phyloP scores from a whole-genome alignment of 768 basidiomycete genomes.

The Phlebiopsis flavidoalba region DNA sequence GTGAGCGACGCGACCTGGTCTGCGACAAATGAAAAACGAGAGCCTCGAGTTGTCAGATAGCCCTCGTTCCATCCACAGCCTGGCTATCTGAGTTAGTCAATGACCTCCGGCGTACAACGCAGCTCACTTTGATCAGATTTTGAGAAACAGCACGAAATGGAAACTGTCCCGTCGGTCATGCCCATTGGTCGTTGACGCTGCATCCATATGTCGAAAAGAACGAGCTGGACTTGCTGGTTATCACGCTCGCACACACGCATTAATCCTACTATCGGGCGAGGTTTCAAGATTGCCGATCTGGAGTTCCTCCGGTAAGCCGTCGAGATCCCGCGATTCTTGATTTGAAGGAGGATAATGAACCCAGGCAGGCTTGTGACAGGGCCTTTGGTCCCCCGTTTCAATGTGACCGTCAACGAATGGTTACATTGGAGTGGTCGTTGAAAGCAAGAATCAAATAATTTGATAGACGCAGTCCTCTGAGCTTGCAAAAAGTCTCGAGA shows the following conservation, averaged over 20 bases:
- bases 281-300: slow-evolving; percentile 41
- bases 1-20: slow-evolving; percentile 34
- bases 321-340: slow-evolving; percentile 16
- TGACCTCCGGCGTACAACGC: too few relatives aligned
- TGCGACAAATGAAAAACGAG: slow-evolving; percentile 54
- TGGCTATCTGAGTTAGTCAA: slow-evolving; percentile 18
- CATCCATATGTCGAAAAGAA: slow-evolving; percentile 47
- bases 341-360: slow-evolving; percentile 37
- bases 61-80: slow-evolving; percentile 43
- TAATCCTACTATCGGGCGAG: slow-evolving; percentile 62
- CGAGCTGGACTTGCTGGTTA: slow-evolving; percentile 57
- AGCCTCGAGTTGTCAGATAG: slow-evolving; percentile 66
- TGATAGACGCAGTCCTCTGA: slow-evolving; percentile 43
- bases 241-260: slow-evolving; percentile 61
- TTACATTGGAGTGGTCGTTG: slow-evolving; percentile 25
- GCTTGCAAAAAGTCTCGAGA: slow-evolving; percentile 31
- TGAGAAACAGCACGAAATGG: slow-evolving; percentile 38
- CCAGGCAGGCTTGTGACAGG: slow-evolving; percentile 44
- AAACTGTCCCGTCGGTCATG: slow-evolving; percentile 18
- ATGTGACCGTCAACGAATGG: slow-evolving; percentile 36
- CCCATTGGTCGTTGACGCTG: slow-evolving; percentile 9
- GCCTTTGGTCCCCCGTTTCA: slow-evolving; percentile 47
- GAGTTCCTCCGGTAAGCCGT: slow-evolving; percentile 10
- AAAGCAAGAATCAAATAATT: slow-evolving; percentile 37
- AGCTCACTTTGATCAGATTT: neutral